Percentiles rank a stretch among this genome's conserved stretches.
These are phyloP conservation scores for Parmelia sp. DNA, from an alignment of 495 filamentous ascomycete species.

Conservation along the genomic window DNA sequence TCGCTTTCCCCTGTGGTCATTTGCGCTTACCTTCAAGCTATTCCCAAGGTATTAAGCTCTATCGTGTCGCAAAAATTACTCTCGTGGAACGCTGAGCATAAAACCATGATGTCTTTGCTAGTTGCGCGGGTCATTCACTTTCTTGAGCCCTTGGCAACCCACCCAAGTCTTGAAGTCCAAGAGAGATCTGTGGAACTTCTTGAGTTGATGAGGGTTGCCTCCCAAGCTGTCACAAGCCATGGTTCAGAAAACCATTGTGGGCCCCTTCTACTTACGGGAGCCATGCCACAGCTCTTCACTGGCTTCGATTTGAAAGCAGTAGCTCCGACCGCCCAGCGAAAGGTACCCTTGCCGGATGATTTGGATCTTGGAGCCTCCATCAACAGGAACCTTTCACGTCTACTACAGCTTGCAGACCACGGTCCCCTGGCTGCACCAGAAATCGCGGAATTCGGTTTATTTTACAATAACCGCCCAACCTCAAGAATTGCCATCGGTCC, in stretches of 20 bases:
- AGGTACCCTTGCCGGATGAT: constrained; percentile 70
- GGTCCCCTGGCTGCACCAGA: constrained; percentile 44
- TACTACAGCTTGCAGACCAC: constrained; percentile 56
- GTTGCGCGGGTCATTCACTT: constrained; percentile 74
- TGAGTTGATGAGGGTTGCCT: constrained; percentile 77
- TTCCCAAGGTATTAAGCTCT: constrained; percentile 73
- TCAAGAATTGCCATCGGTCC: constrained; percentile 22
- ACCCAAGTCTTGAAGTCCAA: constrained; percentile 91
- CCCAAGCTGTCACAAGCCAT: constrained; percentile 69
- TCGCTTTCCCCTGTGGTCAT: constrained; percentile 58
- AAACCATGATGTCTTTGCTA: constrained; percentile 64
- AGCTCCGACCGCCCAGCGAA: constrained; percentile 71
- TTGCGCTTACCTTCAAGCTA: constrained; percentile 74
- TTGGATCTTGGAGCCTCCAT: constrained; percentile 75
- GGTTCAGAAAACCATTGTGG: constrained; percentile 49
- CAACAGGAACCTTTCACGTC: constrained; percentile 58
- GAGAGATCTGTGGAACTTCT: constrained; percentile 88
- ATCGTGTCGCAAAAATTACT: constrained; percentile 50
- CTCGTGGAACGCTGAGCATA: constrained; percentile 58
- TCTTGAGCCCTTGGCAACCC: constrained; percentile 65
- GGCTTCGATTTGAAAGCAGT: constrained; percentile 90
- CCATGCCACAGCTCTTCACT: constrained; percentile 77
- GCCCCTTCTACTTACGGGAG: constrained; percentile 76
- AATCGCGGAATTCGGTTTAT: constrained; percentile 60
- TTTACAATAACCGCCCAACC: constrained; percentile 56